Evolutionary conservation across 1,139 yeast species (phyloP), one percentile per base, ranked within the genome.

Genomic region (Geotrichum restrictum): DNA sequence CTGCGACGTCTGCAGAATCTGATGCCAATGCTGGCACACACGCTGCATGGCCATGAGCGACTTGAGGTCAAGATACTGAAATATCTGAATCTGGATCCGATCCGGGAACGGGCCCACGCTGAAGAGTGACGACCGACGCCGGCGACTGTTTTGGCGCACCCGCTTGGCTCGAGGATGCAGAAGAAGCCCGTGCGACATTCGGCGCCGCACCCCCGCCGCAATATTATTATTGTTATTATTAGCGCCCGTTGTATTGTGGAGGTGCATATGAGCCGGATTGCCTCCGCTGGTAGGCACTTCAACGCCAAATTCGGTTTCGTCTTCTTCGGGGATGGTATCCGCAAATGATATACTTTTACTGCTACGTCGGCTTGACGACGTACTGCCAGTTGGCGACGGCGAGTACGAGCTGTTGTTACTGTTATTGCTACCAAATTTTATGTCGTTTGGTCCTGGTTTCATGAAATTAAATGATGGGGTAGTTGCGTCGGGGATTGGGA

Each of bases 11-110:
- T 78, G 77, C 18, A 83, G 65, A 44, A 84, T 68, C 59, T 82
- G 86, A 57, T 85, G 74, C 89, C 89, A 84, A 62, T 84, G 75
- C 56, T 77, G 72, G 62, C 83, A 79, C 40, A 83, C 80, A 2
- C 74, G 60, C 52, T 85, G 69, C 58, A 81, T 63, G 60, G 73
- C 77, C 86, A 83, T 81, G 54, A 82, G 66, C 11, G 77, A 77
- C 1, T 82, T 82, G 36, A 84, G 68, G 5, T 77, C 73, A 50
- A 83, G 65, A 54, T 72, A 72, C 51, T 76, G 76, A 59, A 84
- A 82, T 1, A 82, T 76, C 52, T 70, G 70, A 27, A 82, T 64
- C 44, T 83, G 69, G 2, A 82, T 64, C 13, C 78, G 69, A 62
- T 83, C 89, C 0, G 87, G 82, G 38, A 83, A 68, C 1, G 82